These are phyloP conservation scores for Colletotrichum tamarilloi DNA, from an alignment of 2,329 filamentous ascomycete genomes.

Conservation along the genomic window DNA sequence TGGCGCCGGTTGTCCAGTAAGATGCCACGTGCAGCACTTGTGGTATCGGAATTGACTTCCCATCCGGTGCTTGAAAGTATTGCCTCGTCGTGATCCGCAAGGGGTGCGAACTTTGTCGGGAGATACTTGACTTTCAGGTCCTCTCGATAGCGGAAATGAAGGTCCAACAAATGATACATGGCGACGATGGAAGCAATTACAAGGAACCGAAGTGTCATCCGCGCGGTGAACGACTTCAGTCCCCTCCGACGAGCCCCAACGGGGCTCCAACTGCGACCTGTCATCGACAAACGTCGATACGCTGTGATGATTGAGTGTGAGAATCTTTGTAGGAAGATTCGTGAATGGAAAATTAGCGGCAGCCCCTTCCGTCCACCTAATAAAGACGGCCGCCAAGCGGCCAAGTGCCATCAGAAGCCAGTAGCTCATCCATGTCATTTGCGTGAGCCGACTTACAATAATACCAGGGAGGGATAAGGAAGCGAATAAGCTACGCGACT, in stretches of 20 bases:
- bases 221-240: background rate
- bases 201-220: conserved; percentile 18
- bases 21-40: conserved; percentile 2
- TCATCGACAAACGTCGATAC: conserved; percentile 2
- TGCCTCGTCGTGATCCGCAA: conserved; percentile 11
- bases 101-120: conserved; percentile 22
- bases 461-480: conserved; percentile 3
- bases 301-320: background rate
- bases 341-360: background rate
- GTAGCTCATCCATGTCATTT: background rate
- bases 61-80: conserved; percentile 6
- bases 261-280: conserved; percentile 30
- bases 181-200: conserved; percentile 17
- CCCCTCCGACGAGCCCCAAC: conserved; percentile 17
- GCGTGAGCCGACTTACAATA: conserved; percentile 18
- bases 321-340: background rate
- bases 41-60: background rate
- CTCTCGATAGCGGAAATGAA: conserved; percentile 29
- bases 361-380: conserved; percentile 4
- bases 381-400: conserved; percentile 18
- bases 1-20: conserved; percentile 38
- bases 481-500: background rate
- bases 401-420: background rate
- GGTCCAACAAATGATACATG: conserved; percentile 22
- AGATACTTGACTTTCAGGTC: conserved; percentile 33